phyloP scores from a whole-genome alignment of 495 filamentous ascomycete species.

The Talaromyces thailandensis region DNA sequence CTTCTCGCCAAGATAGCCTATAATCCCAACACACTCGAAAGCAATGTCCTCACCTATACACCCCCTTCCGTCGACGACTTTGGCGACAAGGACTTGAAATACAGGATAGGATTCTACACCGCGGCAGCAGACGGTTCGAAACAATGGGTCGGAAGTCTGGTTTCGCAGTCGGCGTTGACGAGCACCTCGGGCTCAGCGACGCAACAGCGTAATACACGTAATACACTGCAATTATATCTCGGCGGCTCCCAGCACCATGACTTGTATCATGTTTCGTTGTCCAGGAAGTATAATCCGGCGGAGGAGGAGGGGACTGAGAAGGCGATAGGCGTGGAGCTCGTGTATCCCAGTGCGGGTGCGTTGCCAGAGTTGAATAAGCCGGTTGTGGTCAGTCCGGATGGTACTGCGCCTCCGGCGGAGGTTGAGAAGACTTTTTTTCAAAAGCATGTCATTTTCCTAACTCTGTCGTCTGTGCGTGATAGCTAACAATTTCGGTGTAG shows the following conservation, averaged over 20 bases:
- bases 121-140: conserved; percentile 16
- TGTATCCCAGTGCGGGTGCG: conserved; percentile 19
- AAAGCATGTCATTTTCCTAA: conserved; percentile 23
- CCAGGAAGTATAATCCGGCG: conserved; percentile 8
- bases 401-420: conserved; percentile 23
- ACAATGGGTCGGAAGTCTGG: conserved; percentile 34
- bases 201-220: too few relatives aligned
- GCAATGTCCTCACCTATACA: conserved; percentile 26
- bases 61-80: conserved; percentile 15
- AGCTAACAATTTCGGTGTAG: conserved; percentile 13
- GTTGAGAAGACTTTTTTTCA: conserved; percentile 38
- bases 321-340: conserved; percentile 18
- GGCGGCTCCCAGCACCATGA: conserved; percentile 18
- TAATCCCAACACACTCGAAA: conserved; percentile 21
- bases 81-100: neutral
- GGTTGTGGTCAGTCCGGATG: conserved; percentile 30
- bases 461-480: neutral
- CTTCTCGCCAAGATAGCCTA: conserved; percentile 33
- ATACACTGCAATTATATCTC: conserved; percentile 28
- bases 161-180: conserved; percentile 20
- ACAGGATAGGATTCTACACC: conserved; percentile 30
- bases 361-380: conserved; percentile 34
- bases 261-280: conserved; percentile 27
- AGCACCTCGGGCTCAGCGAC: conserved; percentile 4
- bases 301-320: conserved; percentile 10